Evolutionary conservation across 257 asterid species (phyloP).

Genomic region (Agastache rugosa): DNA sequence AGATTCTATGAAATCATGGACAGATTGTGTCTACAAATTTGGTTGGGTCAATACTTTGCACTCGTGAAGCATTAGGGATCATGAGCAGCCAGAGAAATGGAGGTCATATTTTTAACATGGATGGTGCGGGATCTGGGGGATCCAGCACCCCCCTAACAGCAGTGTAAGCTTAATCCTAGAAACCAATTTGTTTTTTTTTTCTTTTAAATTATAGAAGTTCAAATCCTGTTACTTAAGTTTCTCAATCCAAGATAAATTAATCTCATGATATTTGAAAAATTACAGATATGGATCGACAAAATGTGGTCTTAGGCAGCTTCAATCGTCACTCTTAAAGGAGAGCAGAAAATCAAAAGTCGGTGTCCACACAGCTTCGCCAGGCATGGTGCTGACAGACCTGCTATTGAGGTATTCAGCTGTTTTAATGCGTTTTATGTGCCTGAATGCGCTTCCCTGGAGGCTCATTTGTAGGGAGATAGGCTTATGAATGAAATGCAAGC

Average conservation of each 20-base stretch:
- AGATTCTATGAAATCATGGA: constrained; percentile 32
- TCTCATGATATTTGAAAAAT: constrained; percentile 27
- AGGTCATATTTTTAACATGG: constrained; percentile 98
- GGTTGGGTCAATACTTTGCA: constrained; percentile 95
- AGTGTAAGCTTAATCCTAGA: constrained; percentile 65
- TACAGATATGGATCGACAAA: constrained; percentile 93
- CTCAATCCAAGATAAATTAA: constrained; percentile 25
- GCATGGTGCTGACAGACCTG: constrained; percentile 98
- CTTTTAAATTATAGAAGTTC: constrained; percentile 21
- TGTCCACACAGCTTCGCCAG: constrained; percentile 98
- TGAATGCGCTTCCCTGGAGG: background rate
- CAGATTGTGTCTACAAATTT: constrained; percentile 96
- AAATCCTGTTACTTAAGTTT: constrained; percentile 13
- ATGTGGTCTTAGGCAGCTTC: constrained; percentile 98
- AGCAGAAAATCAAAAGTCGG: constrained; percentile 78
- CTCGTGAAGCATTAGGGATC: constrained; percentile 79
- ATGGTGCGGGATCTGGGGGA: constrained; percentile 99
- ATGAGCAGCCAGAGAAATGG: constrained; percentile 74
- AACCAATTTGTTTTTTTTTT: constrained; percentile 3
- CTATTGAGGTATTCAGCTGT: constrained; percentile 66
- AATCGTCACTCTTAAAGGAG: constrained; percentile 90
- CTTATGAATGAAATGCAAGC: background rate
- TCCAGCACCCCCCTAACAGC: constrained; percentile 98
- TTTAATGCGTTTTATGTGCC: background rate
- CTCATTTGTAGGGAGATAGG: background rate